Conservation (phyloP, 768 basidiomycete genomes). For the button mushroom (Agaricus bisporus) region DNA sequence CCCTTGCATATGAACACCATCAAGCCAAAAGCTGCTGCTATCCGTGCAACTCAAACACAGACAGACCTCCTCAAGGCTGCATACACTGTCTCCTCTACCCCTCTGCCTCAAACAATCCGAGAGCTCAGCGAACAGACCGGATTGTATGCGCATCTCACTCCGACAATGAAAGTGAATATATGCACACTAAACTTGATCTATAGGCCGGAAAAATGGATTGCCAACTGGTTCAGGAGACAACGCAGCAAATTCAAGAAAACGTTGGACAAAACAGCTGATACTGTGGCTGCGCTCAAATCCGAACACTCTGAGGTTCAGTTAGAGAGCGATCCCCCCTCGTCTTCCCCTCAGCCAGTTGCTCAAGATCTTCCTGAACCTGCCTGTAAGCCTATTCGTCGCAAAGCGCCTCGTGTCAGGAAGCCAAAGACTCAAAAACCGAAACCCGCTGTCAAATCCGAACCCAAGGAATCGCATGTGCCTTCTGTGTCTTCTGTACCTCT, state of each 20-base stretch:
- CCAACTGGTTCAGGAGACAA: slow-evolving; percentile 27
- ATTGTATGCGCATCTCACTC: slow-evolving; percentile 22
- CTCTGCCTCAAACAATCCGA: slow-evolving; percentile 18
- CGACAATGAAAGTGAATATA: not conserved
- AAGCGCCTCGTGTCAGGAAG: not conserved
- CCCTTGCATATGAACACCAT: not conserved
- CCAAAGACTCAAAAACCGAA: not conserved
- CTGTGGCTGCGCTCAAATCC: not conserved
- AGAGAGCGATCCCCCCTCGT: not conserved
- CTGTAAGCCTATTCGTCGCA: not conserved
- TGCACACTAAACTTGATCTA: not conserved
- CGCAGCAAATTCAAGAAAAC: slow-evolving; percentile 20
- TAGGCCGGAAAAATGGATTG: slow-evolving; percentile 29
- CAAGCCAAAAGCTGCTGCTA: slow-evolving; percentile 11
- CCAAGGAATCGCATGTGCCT: not conserved
- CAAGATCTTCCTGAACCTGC: not conserved
- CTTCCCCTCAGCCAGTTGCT: not conserved
- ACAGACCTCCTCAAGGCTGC: slow-evolving; percentile 20
- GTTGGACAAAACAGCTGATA: slow-evolving; percentile 9
- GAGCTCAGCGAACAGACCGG: slow-evolving; percentile 23
- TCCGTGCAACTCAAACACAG: slow-evolving; percentile 22
- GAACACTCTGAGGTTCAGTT: not conserved
- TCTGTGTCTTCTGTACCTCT: not conserved
- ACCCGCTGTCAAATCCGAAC: not conserved
- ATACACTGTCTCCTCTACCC: slow-evolving; percentile 16